Conservation (phyloP, 306 rosid species). For the Fragaria nilgerrensis region DNA sequence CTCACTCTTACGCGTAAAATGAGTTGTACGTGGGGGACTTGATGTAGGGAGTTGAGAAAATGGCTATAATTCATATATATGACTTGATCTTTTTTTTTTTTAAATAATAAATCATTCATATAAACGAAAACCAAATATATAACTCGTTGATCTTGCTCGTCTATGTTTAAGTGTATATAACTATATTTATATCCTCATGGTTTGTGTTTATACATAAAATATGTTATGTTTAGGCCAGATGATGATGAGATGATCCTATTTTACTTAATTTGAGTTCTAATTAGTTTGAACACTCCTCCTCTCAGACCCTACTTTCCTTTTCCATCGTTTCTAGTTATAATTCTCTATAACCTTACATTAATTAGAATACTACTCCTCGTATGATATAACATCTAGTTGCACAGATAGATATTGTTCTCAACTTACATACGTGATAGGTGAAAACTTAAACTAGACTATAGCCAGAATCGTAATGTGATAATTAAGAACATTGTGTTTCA, state of each 20-base stretch:
- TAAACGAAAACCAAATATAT: neutral
- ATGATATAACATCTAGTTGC: neutral
- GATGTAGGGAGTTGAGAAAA: neutral
- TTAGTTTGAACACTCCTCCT: neutral
- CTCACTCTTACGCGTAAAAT: conserved; percentile 1
- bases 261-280: neutral
- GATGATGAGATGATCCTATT: neutral
- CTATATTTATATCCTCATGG: neutral
- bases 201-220: neutral
- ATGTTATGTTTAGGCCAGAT: neutral
- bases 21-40: neutral
- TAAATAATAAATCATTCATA: too few species aligned
- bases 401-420: neutral
- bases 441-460: neutral
- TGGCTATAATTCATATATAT: neutral
- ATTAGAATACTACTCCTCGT: neutral
- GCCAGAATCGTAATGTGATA: neutral
- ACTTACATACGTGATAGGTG: neutral
- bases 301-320: neutral
- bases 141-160: neutral
- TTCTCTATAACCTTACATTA: neutral
- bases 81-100: neutral
- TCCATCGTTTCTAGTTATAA: neutral
- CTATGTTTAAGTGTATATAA: neutral
- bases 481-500: neutral